Conservation (phyloP, 257 asterid genomes). For the Gardenia jasminoides region DNA sequence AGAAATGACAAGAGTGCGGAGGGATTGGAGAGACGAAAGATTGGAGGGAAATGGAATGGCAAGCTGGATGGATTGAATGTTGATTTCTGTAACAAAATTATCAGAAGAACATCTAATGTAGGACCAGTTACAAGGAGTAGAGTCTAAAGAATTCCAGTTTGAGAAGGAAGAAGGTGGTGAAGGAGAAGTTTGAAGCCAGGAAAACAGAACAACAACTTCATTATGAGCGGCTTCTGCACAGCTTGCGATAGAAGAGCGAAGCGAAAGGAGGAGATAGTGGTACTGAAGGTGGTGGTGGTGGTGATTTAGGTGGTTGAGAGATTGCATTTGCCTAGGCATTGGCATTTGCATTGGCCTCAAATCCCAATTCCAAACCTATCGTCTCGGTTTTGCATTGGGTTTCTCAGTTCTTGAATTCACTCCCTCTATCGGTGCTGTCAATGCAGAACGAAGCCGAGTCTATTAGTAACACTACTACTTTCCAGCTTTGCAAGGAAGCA, state of each 20-base stretch:
- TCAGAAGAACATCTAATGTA: conserved; percentile 47
- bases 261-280: conserved; percentile 27
- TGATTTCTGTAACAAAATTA: conserved; percentile 39
- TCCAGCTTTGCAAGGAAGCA: conserved; percentile 36
- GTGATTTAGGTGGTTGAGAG: conserved; percentile 49
- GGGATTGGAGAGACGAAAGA: conserved; percentile 49
- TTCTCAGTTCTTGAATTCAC: conserved; percentile 26
- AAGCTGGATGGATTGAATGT: conserved; percentile 42
- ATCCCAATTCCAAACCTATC: conserved; percentile 37
- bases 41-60: conserved; percentile 57
- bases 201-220: conserved; percentile 47
- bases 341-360: conserved; percentile 63
- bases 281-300: conserved; percentile 15
- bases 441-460: too few species aligned
- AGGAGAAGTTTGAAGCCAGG: conserved; percentile 57
- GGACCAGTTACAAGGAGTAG: conserved; percentile 65
- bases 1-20: conserved; percentile 48
- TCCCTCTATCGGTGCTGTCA: neutral
- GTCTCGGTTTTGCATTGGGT: conserved; percentile 50
- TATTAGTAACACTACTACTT: too few species aligned
- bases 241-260: conserved; percentile 26
- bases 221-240: conserved; percentile 18
- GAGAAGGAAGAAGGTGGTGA: conserved; percentile 46
- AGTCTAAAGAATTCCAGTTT: conserved; percentile 51
- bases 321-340: conserved; percentile 65